Percentiles rank a stretch among this genome's conserved stretches.
Conservation (phyloP, 768 basidiomycete genomes). For the Kwoniella bestiolae region DNA sequence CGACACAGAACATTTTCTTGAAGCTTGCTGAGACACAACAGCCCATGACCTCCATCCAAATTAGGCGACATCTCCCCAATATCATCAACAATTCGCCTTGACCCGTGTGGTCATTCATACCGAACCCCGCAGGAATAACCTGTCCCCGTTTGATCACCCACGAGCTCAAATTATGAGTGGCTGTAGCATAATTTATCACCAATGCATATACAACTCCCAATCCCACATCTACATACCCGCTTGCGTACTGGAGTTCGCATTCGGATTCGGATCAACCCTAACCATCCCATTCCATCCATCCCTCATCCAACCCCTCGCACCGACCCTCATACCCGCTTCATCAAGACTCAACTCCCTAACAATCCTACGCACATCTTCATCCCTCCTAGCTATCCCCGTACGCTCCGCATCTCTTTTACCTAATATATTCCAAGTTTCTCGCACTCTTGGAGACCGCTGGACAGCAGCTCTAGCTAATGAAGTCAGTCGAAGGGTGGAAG, state of each 20-base stretch:
- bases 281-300: slow-evolving; percentile 45
- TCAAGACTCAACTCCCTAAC: slow-evolving; percentile 17
- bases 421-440: slow-evolving; percentile 16
- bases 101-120: too few species aligned
- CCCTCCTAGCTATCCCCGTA: slow-evolving; percentile 7
- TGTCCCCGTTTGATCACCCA: too few species aligned
- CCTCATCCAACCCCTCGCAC: slow-evolving; percentile 27
- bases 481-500: slow-evolving; percentile 36
- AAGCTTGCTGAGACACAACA: too few species aligned
- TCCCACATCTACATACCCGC: neutral
- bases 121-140: too few species aligned
- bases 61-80: too few species aligned
- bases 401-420: slow-evolving; percentile 16
- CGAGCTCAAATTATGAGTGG: too few species aligned
- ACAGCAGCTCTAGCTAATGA: slow-evolving; percentile 26
- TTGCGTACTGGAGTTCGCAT: too few species aligned
- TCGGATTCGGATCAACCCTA: slow-evolving; percentile 20
- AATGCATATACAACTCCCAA: too few species aligned
- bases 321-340: slow-evolving; percentile 17
- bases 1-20: too few species aligned
- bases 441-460: neutral
- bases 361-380: slow-evolving; percentile 24
- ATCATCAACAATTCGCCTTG: too few species aligned
- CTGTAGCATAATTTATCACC: too few species aligned
- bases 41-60: too few species aligned